Evolutionary conservation across 176 grass and related monocot genomes (phyloP), one percentile per base, ranked within the genome.

Genomic region (Puccinellia tenuiflora): DNA sequence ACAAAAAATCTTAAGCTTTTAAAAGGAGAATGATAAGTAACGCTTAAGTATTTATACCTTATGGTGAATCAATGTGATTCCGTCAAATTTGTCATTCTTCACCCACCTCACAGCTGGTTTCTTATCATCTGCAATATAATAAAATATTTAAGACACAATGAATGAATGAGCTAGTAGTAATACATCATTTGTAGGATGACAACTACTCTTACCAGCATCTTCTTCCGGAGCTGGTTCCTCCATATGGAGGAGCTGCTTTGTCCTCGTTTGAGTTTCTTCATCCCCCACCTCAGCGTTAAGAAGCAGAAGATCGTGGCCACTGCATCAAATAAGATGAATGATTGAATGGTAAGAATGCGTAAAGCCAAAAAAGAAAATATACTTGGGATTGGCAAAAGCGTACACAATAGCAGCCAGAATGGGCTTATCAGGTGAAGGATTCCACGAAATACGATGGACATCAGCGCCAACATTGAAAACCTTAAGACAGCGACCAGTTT

Each of bases 331-430:
- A 88, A 77, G 76, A 56, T 69, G 33, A 90, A 67, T 59, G 16
- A 37, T 68, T 69, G 33, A 90, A 67, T 59, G 16, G 43, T 68
- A 66, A 67, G 9, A 88, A 91, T 7, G 83, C 12, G 45, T 55
- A 83, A 83, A 70, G 0, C 13, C 3, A 77, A 22, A 63, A 45
- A 89, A 79, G 38, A 11, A 85, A 66, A 76, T 45, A 75, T 83
- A 83, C 28, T 15, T 62, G 37, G 64, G 55, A 26, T 81, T 9
- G 57, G 60, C 9, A 74, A 76, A 71, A 31, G 34, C 89, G 81
- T 96, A 99, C 91, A 90, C 84, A 64, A 89, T 79, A 82, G 94
- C 93, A 86, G 97, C 93, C 53, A 99, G 85, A 69, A 96, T 87
- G 57, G 93, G 91, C 68, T 78, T 82, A 26, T 96, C 97, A 42